These are phyloP conservation scores for Trichosporon inkin DNA, from an alignment of 1,284 basidiomycete species.

Conservation along the genomic window DNA sequence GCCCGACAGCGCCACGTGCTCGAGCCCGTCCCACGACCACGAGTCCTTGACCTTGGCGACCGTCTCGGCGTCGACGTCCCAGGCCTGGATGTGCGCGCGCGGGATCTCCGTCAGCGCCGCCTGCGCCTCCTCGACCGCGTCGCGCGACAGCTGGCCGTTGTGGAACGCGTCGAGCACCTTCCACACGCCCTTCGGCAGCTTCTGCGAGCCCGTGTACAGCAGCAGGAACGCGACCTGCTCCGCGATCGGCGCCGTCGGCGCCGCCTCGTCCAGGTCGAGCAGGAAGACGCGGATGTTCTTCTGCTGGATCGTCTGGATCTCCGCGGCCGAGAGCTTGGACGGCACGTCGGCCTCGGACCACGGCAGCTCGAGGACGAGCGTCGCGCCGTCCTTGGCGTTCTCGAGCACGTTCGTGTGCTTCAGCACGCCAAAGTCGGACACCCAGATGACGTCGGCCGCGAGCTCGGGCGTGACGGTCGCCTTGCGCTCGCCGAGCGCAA, in stretches of 20 bases:
- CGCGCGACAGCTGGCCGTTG: slow-evolving; percentile 41
- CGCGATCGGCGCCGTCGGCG: slow-evolving; percentile 40
- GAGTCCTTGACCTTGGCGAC: slow-evolving; percentile 40
- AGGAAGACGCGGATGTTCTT: slow-evolving; percentile 51
- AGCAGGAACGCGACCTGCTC: slow-evolving; percentile 51
- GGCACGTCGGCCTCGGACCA: slow-evolving; percentile 49
- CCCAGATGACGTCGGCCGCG: slow-evolving; percentile 46
- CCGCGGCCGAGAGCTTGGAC: slow-evolving; percentile 45
- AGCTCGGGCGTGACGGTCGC: slow-evolving; percentile 25
- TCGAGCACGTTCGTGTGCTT: slow-evolving; percentile 46
- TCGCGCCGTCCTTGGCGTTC: slow-evolving; percentile 40
- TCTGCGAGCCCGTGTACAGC: slow-evolving; percentile 48
- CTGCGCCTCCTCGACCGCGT: slow-evolving; percentile 48
- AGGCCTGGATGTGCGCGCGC: slow-evolving; percentile 24
- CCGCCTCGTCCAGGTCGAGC: slow-evolving; percentile 38
- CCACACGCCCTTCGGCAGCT: slow-evolving; percentile 42
- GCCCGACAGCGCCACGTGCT: slow-evolving; percentile 37
- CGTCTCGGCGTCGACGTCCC: slow-evolving; percentile 44
- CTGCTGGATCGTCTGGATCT: slow-evolving; percentile 45
- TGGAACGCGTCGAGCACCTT: slow-evolving; percentile 50
- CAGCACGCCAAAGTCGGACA: slow-evolving; percentile 48
- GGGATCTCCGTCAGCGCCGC: slow-evolving; percentile 42
- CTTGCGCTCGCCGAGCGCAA: slow-evolving; percentile 37
- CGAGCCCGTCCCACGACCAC: slow-evolving; percentile 49
- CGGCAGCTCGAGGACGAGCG: slow-evolving; percentile 49